These are phyloP conservation scores for Mycogone perniciosa DNA, from an alignment of 2,329 filamentous ascomycete species.

Conservation along the genomic window DNA sequence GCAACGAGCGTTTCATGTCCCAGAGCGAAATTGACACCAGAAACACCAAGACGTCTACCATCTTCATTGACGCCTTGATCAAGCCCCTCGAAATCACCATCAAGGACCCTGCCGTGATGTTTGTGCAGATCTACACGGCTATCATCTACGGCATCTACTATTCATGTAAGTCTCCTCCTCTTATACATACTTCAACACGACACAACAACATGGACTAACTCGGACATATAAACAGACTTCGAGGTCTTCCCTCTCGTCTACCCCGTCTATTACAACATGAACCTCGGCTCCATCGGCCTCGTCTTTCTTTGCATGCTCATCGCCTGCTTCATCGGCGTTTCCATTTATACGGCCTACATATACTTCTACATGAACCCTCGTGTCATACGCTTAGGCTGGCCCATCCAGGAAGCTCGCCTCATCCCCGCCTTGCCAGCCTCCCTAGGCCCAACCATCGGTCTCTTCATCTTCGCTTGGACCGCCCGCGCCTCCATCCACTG, in stretches of 20 bases:
- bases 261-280: slow-evolving; percentile 53
- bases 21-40: slow-evolving; percentile 59
- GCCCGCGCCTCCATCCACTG: slow-evolving; percentile 45
- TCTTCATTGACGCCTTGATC: slow-evolving; percentile 51
- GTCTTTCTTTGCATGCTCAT: slow-evolving; percentile 56
- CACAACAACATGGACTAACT: slow-evolving; percentile 10
- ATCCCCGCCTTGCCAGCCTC: slow-evolving; percentile 48
- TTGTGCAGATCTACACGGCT: slow-evolving; percentile 55
- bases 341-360: slow-evolving; percentile 45
- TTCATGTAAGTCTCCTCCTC: slow-evolving; percentile 35
- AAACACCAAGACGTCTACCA: slow-evolving; percentile 40
- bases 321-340: slow-evolving; percentile 47
- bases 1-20: slow-evolving; percentile 49
- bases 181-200: background rate
- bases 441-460: slow-evolving; percentile 49
- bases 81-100: slow-evolving; percentile 55
- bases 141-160: slow-evolving; percentile 59
- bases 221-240: slow-evolving; percentile 35
- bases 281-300: slow-evolving; percentile 49
- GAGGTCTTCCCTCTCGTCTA: slow-evolving; percentile 63
- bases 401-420: slow-evolving; percentile 47
- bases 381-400: slow-evolving; percentile 42
- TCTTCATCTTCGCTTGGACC: slow-evolving; percentile 57
- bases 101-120: slow-evolving; percentile 56
- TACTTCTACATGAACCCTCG: slow-evolving; percentile 46